phyloP scores from a whole-genome alignment of 257 asterid genomes.

The Cinchona pubescens region DNA sequence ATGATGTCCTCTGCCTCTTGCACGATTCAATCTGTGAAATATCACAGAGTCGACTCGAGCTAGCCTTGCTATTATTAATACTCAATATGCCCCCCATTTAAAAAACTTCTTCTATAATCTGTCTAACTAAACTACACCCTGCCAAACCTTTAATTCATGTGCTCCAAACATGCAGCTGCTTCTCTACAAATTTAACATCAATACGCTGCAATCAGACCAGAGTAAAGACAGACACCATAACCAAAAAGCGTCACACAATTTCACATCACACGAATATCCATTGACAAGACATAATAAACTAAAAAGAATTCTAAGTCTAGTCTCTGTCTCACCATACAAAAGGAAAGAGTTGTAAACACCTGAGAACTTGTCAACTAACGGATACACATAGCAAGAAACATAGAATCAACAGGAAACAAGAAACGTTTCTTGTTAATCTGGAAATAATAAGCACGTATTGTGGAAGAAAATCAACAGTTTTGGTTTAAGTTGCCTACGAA shows the following conservation, averaged over 20 bases:
- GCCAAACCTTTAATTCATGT: slow-evolving; percentile 1
- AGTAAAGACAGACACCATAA: neutral
- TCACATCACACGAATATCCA: neutral
- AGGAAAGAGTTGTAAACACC: neutral
- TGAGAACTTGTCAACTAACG: neutral
- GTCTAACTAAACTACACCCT: slow-evolving; percentile 14
- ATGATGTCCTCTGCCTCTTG: slow-evolving; percentile 65
- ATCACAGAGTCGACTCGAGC: slow-evolving; percentile 36
- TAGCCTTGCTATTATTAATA: slow-evolving; percentile 33
- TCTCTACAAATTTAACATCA: neutral
- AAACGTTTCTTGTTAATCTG: neutral
- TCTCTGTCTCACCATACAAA: neutral
- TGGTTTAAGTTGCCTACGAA: neutral
- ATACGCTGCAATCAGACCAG: neutral
- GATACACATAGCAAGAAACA: neutral
- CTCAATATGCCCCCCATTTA: slow-evolving; percentile 80
- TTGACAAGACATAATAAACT: neutral
- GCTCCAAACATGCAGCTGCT: slow-evolving; percentile 12
- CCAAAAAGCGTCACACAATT: neutral
- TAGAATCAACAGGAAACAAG: neutral
- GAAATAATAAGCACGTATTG: neutral
- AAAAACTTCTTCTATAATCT: slow-evolving; percentile 8
- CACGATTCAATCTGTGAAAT: slow-evolving; percentile 52
- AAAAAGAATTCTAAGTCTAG: neutral
- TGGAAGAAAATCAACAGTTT: neutral